These are phyloP conservation scores for Pittosporum tobira DNA, from an alignment of 129 eudicot species.

Conservation along the genomic window DNA sequence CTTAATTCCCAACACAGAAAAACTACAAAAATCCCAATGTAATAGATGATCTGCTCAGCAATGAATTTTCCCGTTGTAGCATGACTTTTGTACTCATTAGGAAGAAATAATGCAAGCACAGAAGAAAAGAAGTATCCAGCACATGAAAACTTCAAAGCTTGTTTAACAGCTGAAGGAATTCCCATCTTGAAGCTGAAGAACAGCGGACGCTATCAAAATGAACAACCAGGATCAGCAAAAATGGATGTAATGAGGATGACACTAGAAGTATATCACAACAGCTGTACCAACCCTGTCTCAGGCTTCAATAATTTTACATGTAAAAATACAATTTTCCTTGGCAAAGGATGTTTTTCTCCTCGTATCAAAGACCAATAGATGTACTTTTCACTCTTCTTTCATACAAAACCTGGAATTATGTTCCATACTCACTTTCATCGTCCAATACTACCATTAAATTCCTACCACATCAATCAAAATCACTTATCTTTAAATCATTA, in stretches of 20 bases:
- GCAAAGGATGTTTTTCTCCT: background rate
- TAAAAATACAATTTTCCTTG: background rate
- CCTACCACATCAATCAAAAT: no score
- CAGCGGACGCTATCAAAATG: conserved; percentile 66
- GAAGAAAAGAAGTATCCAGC: conserved; percentile 46
- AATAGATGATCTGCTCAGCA: conserved; percentile 45
- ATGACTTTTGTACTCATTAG: conserved; percentile 27
- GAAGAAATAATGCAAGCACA: conserved; percentile 27
- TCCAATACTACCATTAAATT: no score
- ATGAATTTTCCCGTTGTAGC: conserved; percentile 25
- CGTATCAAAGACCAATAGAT: no score
- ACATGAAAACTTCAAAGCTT: conserved; percentile 55
- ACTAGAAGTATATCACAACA: background rate
- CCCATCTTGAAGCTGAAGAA: conserved; percentile 96
- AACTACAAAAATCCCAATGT: conserved; percentile 43
- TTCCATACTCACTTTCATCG: no score
- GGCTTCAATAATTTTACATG: background rate
- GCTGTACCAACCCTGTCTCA: no score
- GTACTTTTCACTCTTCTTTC: no score
- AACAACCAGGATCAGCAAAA: background rate
- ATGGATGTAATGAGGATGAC: background rate
- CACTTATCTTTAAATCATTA: no score
- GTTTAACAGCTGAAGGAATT: conserved; percentile 42
- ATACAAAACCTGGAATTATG: no score
- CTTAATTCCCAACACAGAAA: conserved; percentile 75